phyloP scores from a whole-genome alignment of 1,284 basidiomycete species.

The Cryptococcus jaspeensis region DNA sequence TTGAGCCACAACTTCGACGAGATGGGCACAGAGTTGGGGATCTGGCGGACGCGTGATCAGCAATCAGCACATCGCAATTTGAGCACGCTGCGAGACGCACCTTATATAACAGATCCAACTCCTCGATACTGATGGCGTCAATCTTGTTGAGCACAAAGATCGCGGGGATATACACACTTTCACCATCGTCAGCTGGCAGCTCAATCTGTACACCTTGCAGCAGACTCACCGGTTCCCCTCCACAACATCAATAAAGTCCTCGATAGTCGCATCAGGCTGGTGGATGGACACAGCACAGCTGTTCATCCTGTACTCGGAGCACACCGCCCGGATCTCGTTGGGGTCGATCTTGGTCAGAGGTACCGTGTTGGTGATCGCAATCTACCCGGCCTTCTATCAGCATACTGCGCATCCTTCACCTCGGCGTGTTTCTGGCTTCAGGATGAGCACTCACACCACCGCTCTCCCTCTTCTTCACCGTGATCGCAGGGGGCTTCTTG shows the following conservation, averaged over 20 bases:
- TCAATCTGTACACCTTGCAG: conserved; percentile 1
- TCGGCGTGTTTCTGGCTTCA: too few species aligned
- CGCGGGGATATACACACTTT: conserved; percentile 88
- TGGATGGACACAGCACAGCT: conserved; percentile 95
- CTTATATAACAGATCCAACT: conserved; percentile 83
- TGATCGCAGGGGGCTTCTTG: conserved; percentile 88
- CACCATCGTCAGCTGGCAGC: too few species aligned
- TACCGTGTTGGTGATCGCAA: conserved; percentile 91
- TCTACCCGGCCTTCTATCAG: conserved; percentile 33
- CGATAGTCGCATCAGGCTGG: conserved; percentile 86
- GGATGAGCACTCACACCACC: conserved; percentile 60
- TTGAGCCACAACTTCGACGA: conserved; percentile 85
- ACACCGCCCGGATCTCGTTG: conserved; percentile 93
- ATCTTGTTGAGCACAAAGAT: conserved; percentile 83
- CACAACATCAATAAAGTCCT: conserved; percentile 96
- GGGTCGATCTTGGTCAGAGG: conserved; percentile 95
- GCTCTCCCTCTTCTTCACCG: conserved; percentile 88
- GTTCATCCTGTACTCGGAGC: conserved; percentile 84
- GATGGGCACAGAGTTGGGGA: conserved; percentile 92
- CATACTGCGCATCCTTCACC: too few species aligned
- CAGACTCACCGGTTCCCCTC: conserved; percentile 76
- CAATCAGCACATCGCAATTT: not conserved
- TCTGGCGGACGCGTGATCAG: conserved; percentile 50
- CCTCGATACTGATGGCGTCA: conserved; percentile 97
- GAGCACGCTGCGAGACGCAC: conserved; percentile 7